Evolutionary conservation across 106 monocot genomes (phyloP).

Genomic region (Phalaenopsis equestris): DNA sequence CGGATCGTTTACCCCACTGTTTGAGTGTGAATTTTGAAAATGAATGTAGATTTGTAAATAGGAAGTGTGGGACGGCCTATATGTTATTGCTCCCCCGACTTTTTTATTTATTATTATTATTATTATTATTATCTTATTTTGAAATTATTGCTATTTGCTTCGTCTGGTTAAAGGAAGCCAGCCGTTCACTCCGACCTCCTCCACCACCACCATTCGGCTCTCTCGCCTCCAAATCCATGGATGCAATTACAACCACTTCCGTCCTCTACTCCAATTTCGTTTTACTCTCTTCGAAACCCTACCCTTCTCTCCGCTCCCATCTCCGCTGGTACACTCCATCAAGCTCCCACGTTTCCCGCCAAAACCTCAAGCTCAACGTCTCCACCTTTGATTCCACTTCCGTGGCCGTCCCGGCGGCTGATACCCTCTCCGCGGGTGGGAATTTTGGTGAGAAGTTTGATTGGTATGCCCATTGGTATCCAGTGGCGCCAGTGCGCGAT

Average conservation of each 20-base stretch:
- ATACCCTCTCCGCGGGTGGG: not conserved
- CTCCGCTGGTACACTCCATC: not conserved
- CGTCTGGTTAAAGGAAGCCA: too few species aligned
- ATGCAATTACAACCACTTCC: not conserved
- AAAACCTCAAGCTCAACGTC: not conserved
- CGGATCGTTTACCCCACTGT: too few species aligned
- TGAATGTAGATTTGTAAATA: too few species aligned
- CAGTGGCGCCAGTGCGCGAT: slow-evolving; percentile 67
- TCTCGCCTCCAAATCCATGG: not conserved
- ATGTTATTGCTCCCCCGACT: too few species aligned
- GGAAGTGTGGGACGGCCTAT: too few species aligned
- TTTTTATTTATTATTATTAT: too few species aligned
- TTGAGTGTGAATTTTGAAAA: too few species aligned
- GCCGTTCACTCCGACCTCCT: not conserved
- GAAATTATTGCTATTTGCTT: too few species aligned
- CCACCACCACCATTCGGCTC: not conserved
- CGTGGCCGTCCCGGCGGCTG: not conserved
- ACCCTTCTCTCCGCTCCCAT: not conserved
- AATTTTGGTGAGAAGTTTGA: slow-evolving; percentile 38
- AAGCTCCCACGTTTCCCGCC: not conserved
- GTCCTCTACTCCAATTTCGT: not conserved
- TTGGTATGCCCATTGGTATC: slow-evolving; percentile 88
- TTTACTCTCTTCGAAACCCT: not conserved
- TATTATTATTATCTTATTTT: too few species aligned
- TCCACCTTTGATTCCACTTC: not conserved